Evolutionary conservation across 1,284 basidiomycete genomes (phyloP).

Genomic region (Cryptococcus sp.): DNA sequence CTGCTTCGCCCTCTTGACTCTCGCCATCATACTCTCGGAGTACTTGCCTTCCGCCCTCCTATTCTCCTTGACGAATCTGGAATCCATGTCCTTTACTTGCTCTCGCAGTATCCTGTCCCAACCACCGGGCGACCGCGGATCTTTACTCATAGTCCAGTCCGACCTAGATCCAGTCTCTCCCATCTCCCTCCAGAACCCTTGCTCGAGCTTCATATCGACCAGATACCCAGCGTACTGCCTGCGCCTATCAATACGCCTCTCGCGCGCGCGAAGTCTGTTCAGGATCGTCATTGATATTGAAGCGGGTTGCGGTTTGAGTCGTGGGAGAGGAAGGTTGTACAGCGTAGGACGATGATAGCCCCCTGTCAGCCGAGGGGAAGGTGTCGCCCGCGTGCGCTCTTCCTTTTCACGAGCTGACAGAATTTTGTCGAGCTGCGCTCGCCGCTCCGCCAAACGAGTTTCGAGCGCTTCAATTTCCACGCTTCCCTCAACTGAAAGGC

Average conservation of each 20-base stretch:
- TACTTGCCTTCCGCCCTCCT: constrained; percentile 19
- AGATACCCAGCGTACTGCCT: constrained; percentile 51
- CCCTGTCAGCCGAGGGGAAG: constrained; percentile 64
- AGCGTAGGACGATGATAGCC: constrained; percentile 64
- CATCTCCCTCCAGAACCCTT: constrained; percentile 59
- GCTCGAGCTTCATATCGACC: constrained; percentile 61
- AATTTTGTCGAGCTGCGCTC: constrained; percentile 42
- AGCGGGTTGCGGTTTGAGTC: constrained; percentile 72
- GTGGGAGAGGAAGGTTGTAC: constrained; percentile 69
- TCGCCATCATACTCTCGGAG: constrained; percentile 12
- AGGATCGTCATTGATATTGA: constrained; percentile 69
- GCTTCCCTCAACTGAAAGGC: constrained; percentile 56
- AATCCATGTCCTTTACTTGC: constrained; percentile 20
- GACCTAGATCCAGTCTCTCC: constrained; percentile 19
- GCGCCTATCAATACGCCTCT: constrained; percentile 55
- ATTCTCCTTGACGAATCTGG: constrained; percentile 20
- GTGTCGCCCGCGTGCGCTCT: constrained; percentile 1
- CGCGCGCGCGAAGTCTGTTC: constrained; percentile 60
- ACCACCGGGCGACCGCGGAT: constrained; percentile 8
- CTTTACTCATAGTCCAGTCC: constrained; percentile 12
- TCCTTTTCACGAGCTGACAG: not conserved
- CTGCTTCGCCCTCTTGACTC: constrained; percentile 20
- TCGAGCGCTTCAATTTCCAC: constrained; percentile 57
- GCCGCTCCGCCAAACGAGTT: constrained; percentile 55
- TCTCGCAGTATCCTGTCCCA: constrained; percentile 18